phyloP scores from a whole-genome alignment of 495 filamentous ascomycete species.

The Aspergillus diversus region DNA sequence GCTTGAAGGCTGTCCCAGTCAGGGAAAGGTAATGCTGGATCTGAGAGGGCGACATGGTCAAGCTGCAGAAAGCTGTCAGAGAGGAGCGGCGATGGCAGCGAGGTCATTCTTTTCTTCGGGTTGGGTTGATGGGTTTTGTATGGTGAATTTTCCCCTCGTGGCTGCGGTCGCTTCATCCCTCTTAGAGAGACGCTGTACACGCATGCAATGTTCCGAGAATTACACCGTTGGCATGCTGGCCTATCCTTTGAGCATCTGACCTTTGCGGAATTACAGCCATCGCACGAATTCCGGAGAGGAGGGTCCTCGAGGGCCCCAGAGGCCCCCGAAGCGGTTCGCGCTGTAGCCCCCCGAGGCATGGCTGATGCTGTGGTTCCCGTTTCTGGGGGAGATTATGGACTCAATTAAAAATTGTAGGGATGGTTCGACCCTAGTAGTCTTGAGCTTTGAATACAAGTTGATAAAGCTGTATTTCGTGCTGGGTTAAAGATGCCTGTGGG shows the following conservation, averaged over 20 bases:
- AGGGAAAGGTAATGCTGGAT: background rate
- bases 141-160: background rate
- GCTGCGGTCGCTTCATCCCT: constrained; percentile 13
- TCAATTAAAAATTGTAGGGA: too few species aligned
- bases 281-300: constrained; percentile 18
- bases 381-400: background rate
- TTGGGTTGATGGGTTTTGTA: constrained; percentile 5
- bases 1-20: constrained; percentile 8
- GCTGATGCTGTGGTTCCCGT: background rate
- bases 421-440: too few species aligned
- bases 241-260: constrained; percentile 16
- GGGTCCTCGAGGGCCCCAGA: background rate
- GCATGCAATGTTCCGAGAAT: constrained; percentile 4
- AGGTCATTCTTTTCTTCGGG: constrained; percentile 6
- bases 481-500: background rate
- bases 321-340: background rate
- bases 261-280: constrained; percentile 15
- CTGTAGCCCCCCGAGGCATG: background rate
- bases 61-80: background rate
- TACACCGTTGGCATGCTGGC: constrained; percentile 15
- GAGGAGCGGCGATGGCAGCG: background rate
- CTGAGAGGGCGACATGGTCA: background rate
- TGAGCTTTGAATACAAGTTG: too few species aligned
- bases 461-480: too few species aligned
- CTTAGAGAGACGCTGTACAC: constrained; percentile 15